A percentile compares a stretch with the other conserved stretches of the same genome.
Conservation (phyloP, 208 protist species). For the Naegleria fowleri region DNA sequence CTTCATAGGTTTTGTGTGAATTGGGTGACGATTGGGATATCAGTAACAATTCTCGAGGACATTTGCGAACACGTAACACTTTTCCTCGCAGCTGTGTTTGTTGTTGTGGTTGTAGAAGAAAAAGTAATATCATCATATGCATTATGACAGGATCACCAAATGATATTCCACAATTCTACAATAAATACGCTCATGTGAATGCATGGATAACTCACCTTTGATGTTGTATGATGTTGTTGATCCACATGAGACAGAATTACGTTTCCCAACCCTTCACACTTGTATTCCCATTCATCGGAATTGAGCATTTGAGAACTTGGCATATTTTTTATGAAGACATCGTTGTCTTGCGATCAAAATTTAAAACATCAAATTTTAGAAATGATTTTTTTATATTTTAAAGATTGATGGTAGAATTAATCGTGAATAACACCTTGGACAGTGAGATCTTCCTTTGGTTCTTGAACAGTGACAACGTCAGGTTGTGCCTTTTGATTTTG, state of each 20-base stretch:
- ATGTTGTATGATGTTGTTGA: neutral
- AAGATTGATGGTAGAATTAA: neutral
- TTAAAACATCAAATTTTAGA: neutral
- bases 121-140: no score
- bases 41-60: neutral
- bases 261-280: constrained; percentile 1
- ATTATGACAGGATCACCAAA: no score
- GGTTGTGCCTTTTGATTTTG: constrained; percentile 51
- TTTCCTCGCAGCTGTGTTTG: neutral
- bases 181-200: neutral
- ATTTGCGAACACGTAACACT: neutral
- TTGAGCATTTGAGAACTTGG: neutral
- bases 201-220: neutral
- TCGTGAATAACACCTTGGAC: neutral
- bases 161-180: neutral
- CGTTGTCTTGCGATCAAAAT: no score
- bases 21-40: neutral
- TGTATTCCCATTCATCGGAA: neutral
- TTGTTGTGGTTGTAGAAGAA: no score
- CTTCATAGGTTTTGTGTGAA: neutral
- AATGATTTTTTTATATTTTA: neutral
- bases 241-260: neutral
- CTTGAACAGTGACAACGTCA: constrained; percentile 62
- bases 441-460: constrained; percentile 60
- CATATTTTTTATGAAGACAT: neutral